Evolutionary conservation across 176 grass and related monocot genomes (phyloP).

Genomic region (Aegilops bicornis): DNA sequence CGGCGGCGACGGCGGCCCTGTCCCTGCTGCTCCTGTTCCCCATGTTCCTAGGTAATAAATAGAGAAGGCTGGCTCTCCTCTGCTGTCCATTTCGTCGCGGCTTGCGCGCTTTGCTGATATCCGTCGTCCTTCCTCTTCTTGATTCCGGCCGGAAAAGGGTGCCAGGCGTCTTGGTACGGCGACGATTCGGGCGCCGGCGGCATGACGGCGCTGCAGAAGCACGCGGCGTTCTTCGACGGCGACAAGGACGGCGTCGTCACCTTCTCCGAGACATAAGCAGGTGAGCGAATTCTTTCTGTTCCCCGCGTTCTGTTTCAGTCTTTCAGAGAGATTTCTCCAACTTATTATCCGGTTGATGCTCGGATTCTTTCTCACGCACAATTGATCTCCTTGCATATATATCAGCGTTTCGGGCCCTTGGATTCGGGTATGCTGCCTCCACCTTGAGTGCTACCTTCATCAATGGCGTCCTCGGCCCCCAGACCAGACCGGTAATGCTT

Average conservation of each 20-base stretch:
- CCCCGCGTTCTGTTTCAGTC: background rate
- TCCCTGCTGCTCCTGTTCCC: constrained; percentile 16
- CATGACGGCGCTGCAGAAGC: constrained; percentile 69
- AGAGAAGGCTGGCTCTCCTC: background rate
- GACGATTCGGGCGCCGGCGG: constrained; percentile 1
- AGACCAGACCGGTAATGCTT: constrained; percentile 42
- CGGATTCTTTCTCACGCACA: background rate
- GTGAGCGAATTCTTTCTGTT: constrained; percentile 18
- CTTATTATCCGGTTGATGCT: background rate
- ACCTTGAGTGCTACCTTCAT: constrained; percentile 42
- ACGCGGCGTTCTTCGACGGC: constrained; percentile 83
- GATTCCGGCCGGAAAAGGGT: background rate
- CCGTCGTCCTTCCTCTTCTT: background rate
- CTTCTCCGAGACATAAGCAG: constrained; percentile 63
- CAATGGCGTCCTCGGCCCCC: constrained; percentile 40
- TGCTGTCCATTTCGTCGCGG: background rate
- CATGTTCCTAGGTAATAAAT: constrained; percentile 4
- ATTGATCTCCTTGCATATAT: background rate
- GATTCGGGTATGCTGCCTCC: constrained; percentile 37
- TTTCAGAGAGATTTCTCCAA: background rate
- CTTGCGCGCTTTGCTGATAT: background rate
- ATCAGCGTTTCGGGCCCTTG: constrained; percentile 51
- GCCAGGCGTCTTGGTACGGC: constrained; percentile 20
- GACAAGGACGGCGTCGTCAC: constrained; percentile 78
- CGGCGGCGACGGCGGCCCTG: background rate